A percentile compares a stretch with the other conserved stretches of the same genome.
phyloP scores from a whole-genome alignment of 768 basidiomycete species.

The Asterophora parasitica region DNA sequence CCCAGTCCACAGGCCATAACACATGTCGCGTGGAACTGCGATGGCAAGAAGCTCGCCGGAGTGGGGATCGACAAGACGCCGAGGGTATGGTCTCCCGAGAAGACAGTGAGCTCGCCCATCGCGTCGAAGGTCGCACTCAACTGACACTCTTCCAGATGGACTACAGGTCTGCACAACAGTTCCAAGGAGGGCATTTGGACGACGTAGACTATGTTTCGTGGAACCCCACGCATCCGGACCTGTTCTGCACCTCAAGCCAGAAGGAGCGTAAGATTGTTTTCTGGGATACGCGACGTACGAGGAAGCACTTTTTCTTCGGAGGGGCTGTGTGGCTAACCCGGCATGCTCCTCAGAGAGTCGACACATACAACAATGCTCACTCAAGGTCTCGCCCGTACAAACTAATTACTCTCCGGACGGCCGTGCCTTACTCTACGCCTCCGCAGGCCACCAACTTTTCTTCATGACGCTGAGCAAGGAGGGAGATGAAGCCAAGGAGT shows the following conservation, averaged over 20 bases:
- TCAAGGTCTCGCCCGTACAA: conserved; percentile 60
- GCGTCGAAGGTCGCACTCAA: not conserved
- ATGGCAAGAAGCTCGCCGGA: conserved; percentile 76
- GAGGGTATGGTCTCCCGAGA: conserved; percentile 75
- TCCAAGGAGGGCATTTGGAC: conserved; percentile 68
- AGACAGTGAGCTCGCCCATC: conserved; percentile 48
- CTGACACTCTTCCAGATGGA: conserved; percentile 52
- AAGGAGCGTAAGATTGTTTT: conserved; percentile 73
- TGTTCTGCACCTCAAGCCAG: conserved; percentile 77
- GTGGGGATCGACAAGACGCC: conserved; percentile 78
- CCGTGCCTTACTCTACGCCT: conserved; percentile 56
- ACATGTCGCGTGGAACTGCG: conserved; percentile 81
- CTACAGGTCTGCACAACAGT: conserved; percentile 56
- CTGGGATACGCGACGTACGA: conserved; percentile 81
- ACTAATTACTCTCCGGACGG: conserved; percentile 74
- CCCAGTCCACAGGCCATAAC: conserved; percentile 61
- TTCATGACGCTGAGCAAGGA: conserved; percentile 56
- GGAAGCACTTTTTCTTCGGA: not conserved
- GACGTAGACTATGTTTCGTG: conserved; percentile 82
- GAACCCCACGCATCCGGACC: conserved; percentile 81
- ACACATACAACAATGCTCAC: conserved; percentile 50
- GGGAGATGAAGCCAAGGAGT: conserved; percentile 42
- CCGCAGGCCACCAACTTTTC: conserved; percentile 54
- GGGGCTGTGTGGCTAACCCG: not conserved
- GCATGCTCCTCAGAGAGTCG: conserved; percentile 53